Base-by-base conservation (phyloP, 1,284 basidiomycete species). In the Schizopora paradoxa region DNA sequence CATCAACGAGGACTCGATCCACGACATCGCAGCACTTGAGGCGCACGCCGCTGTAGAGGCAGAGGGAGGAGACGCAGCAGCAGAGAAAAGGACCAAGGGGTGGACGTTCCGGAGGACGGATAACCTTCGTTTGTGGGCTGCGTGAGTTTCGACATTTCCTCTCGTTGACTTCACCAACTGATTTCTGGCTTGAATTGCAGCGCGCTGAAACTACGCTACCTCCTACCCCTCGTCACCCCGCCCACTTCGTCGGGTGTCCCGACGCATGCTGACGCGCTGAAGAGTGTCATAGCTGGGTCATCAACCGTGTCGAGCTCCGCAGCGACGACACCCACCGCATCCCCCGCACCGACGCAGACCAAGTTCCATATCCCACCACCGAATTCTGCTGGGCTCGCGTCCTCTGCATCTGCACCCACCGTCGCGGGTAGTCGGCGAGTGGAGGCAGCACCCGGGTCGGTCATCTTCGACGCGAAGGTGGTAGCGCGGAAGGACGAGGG, bases 71-170 rank as follows among this genome's bases (percentile, higher is more conserved):
- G 61, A 57, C 8, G 62, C 62, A 26, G n/a, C n/a, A n/a, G 63
- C 55, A 13, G 62, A 63, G 25, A 66, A 65, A 43, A 61, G 61
- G 6, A 63, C 59, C 45, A 73, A 70, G 33, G 76, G 80, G 0
- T 87, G 85, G 82, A 91, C 89, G 23, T 92, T 91, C 61, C 68
- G 90, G 50, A 66, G 89, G 43, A 85, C 79, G 11, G 90, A 92
- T 60, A 92, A 91, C 58, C 65, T 92, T 16, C 71, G 86, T 19
- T 61, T 91, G 11, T 92, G 86, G 84, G 82, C 79, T 35, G 90
- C 84, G 86, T 90, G 58, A 45, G 77, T 74, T 25, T 19, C n/a
- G n/a, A n/a, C n/a, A n/a, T n/a, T n/a, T n/a, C n/a, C n/a, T n/a
- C n/a, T 36, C 22, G 28, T 25, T 28, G n/a, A n/a, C 21, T 25